These are phyloP conservation scores for Pleurotus citrinopileatus DNA, from an alignment of 768 basidiomycete genomes.

Conservation along the genomic window DNA sequence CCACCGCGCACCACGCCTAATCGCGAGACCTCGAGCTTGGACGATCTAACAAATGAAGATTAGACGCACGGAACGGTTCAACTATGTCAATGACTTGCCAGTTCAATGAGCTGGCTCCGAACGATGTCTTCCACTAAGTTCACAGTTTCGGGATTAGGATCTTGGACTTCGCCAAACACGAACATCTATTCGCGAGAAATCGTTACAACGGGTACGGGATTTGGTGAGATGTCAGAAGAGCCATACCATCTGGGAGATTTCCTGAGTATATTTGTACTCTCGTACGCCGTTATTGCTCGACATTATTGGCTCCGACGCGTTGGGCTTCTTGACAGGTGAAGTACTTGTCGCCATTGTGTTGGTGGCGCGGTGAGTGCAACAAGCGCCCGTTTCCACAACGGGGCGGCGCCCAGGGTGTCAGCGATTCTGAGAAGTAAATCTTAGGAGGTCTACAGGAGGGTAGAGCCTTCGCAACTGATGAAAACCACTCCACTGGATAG, in stretches of 20 bases:
- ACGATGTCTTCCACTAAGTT: slow-evolving; percentile 96
- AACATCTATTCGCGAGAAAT: slow-evolving; percentile 88
- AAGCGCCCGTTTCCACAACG: too few species aligned
- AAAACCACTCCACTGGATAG: too few species aligned
- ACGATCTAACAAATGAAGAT: slow-evolving; percentile 55
- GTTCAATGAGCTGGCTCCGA: slow-evolving; percentile 84
- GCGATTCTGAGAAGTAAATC: not conserved
- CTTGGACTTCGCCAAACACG: slow-evolving; percentile 94
- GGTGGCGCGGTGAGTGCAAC: too few species aligned
- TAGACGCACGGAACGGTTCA: slow-evolving; percentile 5
- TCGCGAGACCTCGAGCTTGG: slow-evolving; percentile 83
- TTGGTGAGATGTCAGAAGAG: too few species aligned
- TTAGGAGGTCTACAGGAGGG: too few species aligned
- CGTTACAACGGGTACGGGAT: too few species aligned
- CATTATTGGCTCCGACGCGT: not conserved
- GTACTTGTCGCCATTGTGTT: not conserved
- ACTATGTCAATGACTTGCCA: slow-evolving; percentile 44
- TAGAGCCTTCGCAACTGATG: too few species aligned
- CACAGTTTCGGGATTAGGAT: slow-evolving; percentile 83
- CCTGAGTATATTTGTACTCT: slow-evolving; percentile 87
- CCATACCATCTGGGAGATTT: slow-evolving; percentile 96
- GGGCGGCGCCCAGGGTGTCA: too few species aligned
- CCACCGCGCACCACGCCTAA: slow-evolving; percentile 79
- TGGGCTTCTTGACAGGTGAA: not conserved
- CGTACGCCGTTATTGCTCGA: slow-evolving; percentile 21